Evolutionary conservation across 1,284 basidiomycete genomes (phyloP), one percentile per base, ranked within the genome.

Genomic region (Malassezia equina): DNA sequence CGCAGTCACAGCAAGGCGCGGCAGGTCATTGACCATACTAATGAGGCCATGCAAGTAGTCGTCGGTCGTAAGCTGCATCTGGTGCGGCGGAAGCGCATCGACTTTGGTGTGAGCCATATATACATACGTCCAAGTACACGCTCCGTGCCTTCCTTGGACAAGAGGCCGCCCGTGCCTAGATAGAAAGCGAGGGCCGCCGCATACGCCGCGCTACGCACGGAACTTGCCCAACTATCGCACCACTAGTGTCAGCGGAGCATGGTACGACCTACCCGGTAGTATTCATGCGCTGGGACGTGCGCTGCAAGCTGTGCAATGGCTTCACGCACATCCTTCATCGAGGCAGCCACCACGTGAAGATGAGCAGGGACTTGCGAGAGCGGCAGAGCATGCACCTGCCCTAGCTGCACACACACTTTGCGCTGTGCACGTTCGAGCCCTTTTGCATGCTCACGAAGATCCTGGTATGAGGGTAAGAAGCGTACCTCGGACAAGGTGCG

Each of bases 11-110:
- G 66, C 61, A 8, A 66, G 39, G 2, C 65, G 45, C 13, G 65
- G 50, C 3, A 73, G 58, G 27, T 73, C 68, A 54, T 72, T 71
- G 53, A 67, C 59, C 25, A 66, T 43, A 42, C 56, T 60, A 41
- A 71, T 65, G 12, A 69, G 32, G 4, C 57, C 58, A 27, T 71
- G 69, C 11, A 73, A 58, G 46, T 72, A 73, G 34, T 71, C 69
- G 39, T 73, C 69, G 0, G 67, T 66, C 0, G 62, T 39, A 1
- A 73, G 52, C 9, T 58, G 39, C 34, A 72, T 29, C 11, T 52
- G 58, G 29, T 57, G 40, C 1, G 29, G 28, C 3, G 44, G 25
- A 12, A 55, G 3, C 0, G 15, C 3, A 11, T 51, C 21, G 13
- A 53, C 44, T 52, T n/a, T n/a, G n/a, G 11, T 17, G 23, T n/a